These are phyloP conservation scores for Ustilago crameri DNA, from an alignment of 1,284 basidiomycete species.

Conservation along the genomic window DNA sequence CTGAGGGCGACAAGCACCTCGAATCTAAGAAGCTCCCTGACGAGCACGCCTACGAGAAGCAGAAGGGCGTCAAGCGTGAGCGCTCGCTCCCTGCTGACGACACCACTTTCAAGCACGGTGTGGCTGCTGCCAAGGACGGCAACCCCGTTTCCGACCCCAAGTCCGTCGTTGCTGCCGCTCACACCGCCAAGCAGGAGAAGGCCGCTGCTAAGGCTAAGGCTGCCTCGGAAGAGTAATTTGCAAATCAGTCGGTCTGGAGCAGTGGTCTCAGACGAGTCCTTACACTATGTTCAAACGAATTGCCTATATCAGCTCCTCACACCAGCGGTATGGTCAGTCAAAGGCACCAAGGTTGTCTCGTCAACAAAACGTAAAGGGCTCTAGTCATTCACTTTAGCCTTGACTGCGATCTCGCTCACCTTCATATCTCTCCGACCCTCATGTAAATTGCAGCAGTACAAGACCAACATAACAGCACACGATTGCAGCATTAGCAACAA, in stretches of 20 bases:
- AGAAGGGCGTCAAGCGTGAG: conserved; percentile 39
- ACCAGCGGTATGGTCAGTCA: no score
- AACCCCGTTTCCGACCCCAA: conserved; percentile 49
- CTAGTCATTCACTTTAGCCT: no score
- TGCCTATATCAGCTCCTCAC: no score
- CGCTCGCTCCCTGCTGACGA: conserved; percentile 28
- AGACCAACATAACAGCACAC: conserved; percentile 8
- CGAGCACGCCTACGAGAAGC: conserved; percentile 46
- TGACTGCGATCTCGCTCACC: background rate
- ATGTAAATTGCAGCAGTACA: conserved; percentile 9
- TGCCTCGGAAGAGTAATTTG: conserved; percentile 18
- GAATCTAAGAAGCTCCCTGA: conserved; percentile 34
- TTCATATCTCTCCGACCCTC: background rate
- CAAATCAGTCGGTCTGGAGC: background rate
- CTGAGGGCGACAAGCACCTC: conserved; percentile 48
- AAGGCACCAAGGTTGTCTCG: no score
- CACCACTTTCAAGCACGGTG: conserved; percentile 51
- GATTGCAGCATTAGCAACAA: conserved; percentile 12
- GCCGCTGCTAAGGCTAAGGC: conserved; percentile 21
- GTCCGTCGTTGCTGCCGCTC: conserved; percentile 38
- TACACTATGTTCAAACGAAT: no score
- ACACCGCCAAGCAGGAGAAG: conserved; percentile 46
- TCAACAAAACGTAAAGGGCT: no score
- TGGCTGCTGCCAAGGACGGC: conserved; percentile 50
- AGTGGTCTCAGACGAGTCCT: background rate